Percentiles rank a stretch among this genome's conserved stretches.
phyloP scores from a whole-genome alignment of 1,284 basidiomycete genomes.

The Puccinia horiana region DNA sequence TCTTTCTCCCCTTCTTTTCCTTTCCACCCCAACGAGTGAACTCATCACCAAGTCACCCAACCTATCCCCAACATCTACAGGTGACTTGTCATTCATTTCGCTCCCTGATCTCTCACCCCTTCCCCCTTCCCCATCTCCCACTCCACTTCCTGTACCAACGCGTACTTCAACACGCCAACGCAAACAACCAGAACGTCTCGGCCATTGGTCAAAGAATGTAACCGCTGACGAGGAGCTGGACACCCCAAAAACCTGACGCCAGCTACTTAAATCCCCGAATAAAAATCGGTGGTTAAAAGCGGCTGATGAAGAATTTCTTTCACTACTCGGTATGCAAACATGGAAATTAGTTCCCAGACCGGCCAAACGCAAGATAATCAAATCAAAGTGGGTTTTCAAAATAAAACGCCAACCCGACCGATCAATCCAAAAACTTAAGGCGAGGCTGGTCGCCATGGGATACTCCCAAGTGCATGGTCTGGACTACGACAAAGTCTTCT shows the following conservation, averaged over 20 bases:
- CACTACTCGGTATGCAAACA: not conserved
- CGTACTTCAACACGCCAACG: not conserved
- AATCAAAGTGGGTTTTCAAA: slow-evolving; percentile 27
- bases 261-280: not conserved
- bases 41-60: no score
- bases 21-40: no score
- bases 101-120: not conserved
- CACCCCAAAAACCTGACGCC: not conserved
- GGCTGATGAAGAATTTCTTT: not conserved
- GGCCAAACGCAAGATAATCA: not conserved
- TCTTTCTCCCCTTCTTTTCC: no score
- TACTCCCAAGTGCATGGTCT: not conserved
- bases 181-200: not conserved
- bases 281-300: not conserved
- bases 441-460: no score
- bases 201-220: not conserved
- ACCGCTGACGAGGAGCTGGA: no score
- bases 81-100: not conserved
- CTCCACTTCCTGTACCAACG: not conserved
- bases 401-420: not conserved
- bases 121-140: not conserved
- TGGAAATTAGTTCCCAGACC: not conserved
- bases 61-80: not conserved
- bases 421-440: not conserved
- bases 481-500: slow-evolving; percentile 2